Base-by-base conservation (phyloP, 192 early-diverging fungal species). In the Backusella psychrophila region DNA sequence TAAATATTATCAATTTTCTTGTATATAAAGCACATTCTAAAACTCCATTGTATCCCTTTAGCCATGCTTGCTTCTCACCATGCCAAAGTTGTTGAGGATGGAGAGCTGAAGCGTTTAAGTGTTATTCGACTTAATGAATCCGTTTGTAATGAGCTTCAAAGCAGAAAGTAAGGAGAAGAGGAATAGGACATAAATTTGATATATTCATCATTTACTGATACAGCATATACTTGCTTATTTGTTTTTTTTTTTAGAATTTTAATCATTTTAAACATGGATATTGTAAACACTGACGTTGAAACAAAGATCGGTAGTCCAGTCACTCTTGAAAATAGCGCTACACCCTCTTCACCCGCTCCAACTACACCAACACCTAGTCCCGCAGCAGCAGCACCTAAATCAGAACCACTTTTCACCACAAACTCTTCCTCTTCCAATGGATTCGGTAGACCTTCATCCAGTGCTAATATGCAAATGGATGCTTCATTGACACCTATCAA, bases 11-110 rank as follows among this genome's bases (percentile, higher is more conserved):
- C 31, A 29, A 7, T 52, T 39, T 26, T 9, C 1, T 34, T 11
- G 49, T 6, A 4, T n/a, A 31, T 34, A 0, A n/a, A 11, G 17
- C 11, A 33, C 41, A 42, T 8, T 19, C 44, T 36, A 72, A 53
- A 9, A 35, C 11, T 6, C 26, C 5, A 44, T 5, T 36, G 74
- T n/a, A 66, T 70, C 11, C 59, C 29, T 35, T 65, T 80, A 91
- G 90, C 89, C 9, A 92, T 94, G 90, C 82, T 94, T 41, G 83
- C 84, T 17, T 87, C 87, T 4, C 78, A 83, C 17, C 78, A 88
- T 44, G 89, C 89, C 73, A 69, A 38, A 4, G 42, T 87, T 35
- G 79, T 91, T n/a, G 82, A 80, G 19, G 72, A 75, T 1, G 82
- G 80, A 11, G 70, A 67, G 1, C 69, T 94, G n/a, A 44, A 75